Conservation (phyloP, 768 basidiomycete genomes). For the Panaeolus cyanescens region DNA sequence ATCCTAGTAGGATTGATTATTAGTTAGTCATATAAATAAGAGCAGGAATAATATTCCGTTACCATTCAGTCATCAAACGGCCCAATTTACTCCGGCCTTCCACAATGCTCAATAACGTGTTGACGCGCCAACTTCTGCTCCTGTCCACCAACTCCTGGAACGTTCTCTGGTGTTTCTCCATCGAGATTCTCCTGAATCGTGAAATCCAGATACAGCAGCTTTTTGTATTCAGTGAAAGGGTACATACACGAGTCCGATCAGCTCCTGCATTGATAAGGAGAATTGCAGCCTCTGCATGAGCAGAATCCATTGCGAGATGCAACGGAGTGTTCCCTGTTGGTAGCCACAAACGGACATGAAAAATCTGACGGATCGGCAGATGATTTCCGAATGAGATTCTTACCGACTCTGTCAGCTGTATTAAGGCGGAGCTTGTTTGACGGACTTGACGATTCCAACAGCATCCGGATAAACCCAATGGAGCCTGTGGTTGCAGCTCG, state of each 20-base stretch:
- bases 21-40: not conserved
- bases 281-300: slow-evolving; percentile 89
- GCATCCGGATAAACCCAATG: slow-evolving; percentile 81
- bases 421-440: slow-evolving; percentile 82
- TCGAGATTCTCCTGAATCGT: slow-evolving; percentile 75
- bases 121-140: slow-evolving; percentile 82
- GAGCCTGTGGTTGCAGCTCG: slow-evolving; percentile 97
- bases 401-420: slow-evolving; percentile 79
- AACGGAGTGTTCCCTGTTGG: slow-evolving; percentile 87
- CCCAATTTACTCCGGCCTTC: slow-evolving; percentile 38
- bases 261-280: slow-evolving; percentile 94
- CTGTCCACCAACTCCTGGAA: slow-evolving; percentile 86
- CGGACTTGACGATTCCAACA: slow-evolving; percentile 83
- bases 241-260: slow-evolving; percentile 81
- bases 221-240: slow-evolving; percentile 14
- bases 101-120: slow-evolving; percentile 78
- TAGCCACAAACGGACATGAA: slow-evolving; percentile 14
- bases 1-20: no score
- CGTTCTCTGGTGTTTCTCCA: slow-evolving; percentile 81
- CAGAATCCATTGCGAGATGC: slow-evolving; percentile 97
- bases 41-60: not conserved
- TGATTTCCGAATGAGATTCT: slow-evolving; percentile 25
- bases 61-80: not conserved
- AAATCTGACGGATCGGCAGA: slow-evolving; percentile 15
- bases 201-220: slow-evolving; percentile 6